Conservation (phyloP, 2,329 filamentous ascomycete species). For the Coniochaeta hoffmannii region DNA sequence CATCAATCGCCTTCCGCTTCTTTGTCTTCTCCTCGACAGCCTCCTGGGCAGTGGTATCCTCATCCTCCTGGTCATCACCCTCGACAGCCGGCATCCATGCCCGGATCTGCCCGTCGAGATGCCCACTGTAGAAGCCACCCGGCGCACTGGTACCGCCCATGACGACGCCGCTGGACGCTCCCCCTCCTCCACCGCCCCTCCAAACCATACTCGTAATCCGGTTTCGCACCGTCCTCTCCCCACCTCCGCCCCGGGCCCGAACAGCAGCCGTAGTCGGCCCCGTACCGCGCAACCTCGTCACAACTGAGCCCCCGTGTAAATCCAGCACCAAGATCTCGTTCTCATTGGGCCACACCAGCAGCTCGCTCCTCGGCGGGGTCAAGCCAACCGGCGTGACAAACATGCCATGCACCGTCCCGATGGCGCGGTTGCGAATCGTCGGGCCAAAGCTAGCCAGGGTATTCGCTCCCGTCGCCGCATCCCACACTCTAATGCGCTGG, state of each 20-base stretch:
- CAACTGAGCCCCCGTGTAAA: conserved; percentile 65
- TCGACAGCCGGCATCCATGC: conserved; percentile 61
- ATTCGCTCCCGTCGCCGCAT: conserved; percentile 72
- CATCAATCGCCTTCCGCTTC: conserved; percentile 72
- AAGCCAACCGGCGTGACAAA: conserved; percentile 55
- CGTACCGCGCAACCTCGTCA: conserved; percentile 63
- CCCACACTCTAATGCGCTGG: conserved; percentile 78
- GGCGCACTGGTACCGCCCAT: conserved; percentile 46
- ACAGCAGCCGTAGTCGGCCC: conserved; percentile 44
- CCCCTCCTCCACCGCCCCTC: conserved; percentile 55
- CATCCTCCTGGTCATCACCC: conserved; percentile 33
- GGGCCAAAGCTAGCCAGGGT: conserved; percentile 85
- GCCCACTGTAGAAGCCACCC: conserved; percentile 66
- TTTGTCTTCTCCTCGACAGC: conserved; percentile 46
- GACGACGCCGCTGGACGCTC: conserved; percentile 49
- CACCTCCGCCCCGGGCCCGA: conserved; percentile 29
- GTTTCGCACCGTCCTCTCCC: conserved; percentile 51
- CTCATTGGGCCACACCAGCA: conserved; percentile 76
- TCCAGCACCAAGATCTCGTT: conserved; percentile 74
- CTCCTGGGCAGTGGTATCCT: conserved; percentile 33
- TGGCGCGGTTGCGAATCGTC: conserved; percentile 63
- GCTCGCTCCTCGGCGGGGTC: conserved; percentile 48
- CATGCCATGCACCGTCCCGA: conserved; percentile 52
- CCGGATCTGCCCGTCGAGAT: conserved; percentile 76
- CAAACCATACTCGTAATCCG: conserved; percentile 71